Evolutionary conservation across 2,329 filamentous ascomycete genomes (phyloP).

Genomic region (Xylariaceae sp.): DNA sequence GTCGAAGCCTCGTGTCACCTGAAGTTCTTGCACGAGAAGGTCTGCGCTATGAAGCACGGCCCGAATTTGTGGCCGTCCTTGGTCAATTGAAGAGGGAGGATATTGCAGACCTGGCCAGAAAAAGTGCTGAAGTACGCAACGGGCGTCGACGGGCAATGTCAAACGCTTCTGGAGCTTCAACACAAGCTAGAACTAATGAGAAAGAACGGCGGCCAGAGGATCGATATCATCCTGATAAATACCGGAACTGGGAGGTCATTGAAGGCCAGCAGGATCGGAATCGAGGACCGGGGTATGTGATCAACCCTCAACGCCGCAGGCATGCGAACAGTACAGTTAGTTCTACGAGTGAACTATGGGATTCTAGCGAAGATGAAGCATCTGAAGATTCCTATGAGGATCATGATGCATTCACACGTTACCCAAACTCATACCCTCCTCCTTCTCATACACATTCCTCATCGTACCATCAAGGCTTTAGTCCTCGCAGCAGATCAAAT

Average conservation of each 20-base stretch:
- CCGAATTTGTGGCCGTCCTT: conserved; percentile 66
- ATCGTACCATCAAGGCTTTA: conserved; percentile 28
- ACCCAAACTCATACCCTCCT: conserved; percentile 34
- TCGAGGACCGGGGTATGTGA: conserved; percentile 31
- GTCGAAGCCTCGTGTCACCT: conserved; percentile 61
- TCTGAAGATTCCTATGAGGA: conserved; percentile 6
- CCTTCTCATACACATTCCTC: conserved; percentile 28
- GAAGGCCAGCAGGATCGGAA: conserved; percentile 28
- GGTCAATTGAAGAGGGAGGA: conserved; percentile 60
- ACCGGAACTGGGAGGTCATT: conserved; percentile 42
- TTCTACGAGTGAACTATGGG: conserved; percentile 38
- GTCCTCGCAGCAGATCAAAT: conserved; percentile 1
- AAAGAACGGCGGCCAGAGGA: conserved; percentile 35
- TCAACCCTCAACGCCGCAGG: conserved; percentile 28
- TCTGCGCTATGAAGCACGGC: conserved; percentile 66
- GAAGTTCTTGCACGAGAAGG: conserved; percentile 62
- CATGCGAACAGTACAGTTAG: conserved; percentile 35
- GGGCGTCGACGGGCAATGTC: conserved; percentile 32
- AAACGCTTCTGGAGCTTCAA: neutral
- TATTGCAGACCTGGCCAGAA: conserved; percentile 58
- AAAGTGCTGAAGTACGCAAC: conserved; percentile 55
- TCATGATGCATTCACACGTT: conserved; percentile 19
- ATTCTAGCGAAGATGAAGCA: conserved; percentile 36
- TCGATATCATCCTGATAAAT: conserved; percentile 43
- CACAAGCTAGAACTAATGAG: conserved; percentile 9